phyloP scores from a whole-genome alignment of 805 yeast genomes.

The Candida koratica region DNA sequence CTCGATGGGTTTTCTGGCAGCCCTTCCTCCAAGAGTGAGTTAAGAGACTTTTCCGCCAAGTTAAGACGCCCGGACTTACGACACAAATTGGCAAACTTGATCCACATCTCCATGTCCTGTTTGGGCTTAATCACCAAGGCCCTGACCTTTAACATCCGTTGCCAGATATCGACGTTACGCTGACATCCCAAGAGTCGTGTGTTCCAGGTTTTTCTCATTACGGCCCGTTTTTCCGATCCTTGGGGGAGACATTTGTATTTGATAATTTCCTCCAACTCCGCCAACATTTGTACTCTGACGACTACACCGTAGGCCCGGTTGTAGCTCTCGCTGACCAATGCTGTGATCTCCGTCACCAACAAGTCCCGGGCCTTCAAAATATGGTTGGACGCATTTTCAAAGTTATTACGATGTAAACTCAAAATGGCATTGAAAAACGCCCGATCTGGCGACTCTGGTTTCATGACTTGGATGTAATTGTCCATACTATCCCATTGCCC shows the following conservation, averaged over 20 bases:
- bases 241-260: constrained; percentile 81
- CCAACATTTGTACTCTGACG: constrained; percentile 94
- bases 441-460: constrained; percentile 86
- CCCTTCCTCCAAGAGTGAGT: constrained; percentile 71
- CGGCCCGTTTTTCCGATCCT: constrained; percentile 71
- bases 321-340: constrained; percentile 91
- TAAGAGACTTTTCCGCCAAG: constrained; percentile 87
- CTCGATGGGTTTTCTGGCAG: constrained; percentile 60
- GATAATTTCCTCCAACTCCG: constrained; percentile 93
- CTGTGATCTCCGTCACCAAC: constrained; percentile 88
- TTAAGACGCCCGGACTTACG: constrained; percentile 91
- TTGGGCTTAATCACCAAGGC: constrained; percentile 92
- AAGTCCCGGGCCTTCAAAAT: constrained; percentile 83
- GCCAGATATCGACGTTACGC: constrained; percentile 98
- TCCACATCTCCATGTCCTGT: constrained; percentile 97
- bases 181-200: constrained; percentile 90
- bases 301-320: constrained; percentile 96
- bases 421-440: constrained; percentile 92
- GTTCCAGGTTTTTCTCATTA: constrained; percentile 90
- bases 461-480: constrained; percentile 84
- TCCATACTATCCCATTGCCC: constrained; percentile 98
- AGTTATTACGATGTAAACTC: constrained; percentile 79
- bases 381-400: constrained; percentile 73
- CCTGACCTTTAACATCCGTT: constrained; percentile 86
- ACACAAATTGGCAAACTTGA: constrained; percentile 93